A percentile compares a stretch with the other conserved stretches of the same genome.
These are phyloP conservation scores for Pharus latifolius DNA, from an alignment of 176 grass and related monocot genomes.

Conservation along the genomic window DNA sequence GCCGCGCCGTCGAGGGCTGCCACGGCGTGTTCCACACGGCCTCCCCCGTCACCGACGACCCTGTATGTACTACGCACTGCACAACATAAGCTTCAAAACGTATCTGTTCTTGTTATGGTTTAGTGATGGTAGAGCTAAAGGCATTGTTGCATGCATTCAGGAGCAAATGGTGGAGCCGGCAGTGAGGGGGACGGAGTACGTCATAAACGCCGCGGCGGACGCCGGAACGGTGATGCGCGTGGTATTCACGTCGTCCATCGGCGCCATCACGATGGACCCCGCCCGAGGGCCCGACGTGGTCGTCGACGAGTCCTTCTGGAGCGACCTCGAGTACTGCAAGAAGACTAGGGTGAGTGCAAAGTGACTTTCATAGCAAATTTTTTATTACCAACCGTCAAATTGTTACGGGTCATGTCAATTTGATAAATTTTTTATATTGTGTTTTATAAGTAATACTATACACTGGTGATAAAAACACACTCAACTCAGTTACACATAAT, in stretches of 20 bases:
- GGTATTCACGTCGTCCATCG: slow-evolving; percentile 96
- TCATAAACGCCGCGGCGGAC: slow-evolving; percentile 68
- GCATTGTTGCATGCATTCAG: slow-evolving; percentile 32
- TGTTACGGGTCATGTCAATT: too few relatives aligned
- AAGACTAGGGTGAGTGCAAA: slow-evolving; percentile 50
- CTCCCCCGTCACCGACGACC: slow-evolving; percentile 88
- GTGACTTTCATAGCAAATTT: background rate
- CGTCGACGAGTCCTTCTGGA: slow-evolving; percentile 90
- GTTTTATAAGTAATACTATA: too few relatives aligned
- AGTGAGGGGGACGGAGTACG: slow-evolving; percentile 65
- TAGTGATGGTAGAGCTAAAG: background rate
- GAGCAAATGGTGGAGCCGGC: slow-evolving; percentile 99
- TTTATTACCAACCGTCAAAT: too few relatives aligned
- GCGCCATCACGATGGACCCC: slow-evolving; percentile 86
- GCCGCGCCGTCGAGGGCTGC: slow-evolving; percentile 65
- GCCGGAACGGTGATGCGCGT: slow-evolving; percentile 71
- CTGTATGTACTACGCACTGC: slow-evolving; percentile 23
- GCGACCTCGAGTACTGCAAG: slow-evolving; percentile 95
- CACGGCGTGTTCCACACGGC: slow-evolving; percentile 95
- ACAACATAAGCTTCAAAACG: too few relatives aligned
- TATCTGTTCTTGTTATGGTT: background rate
- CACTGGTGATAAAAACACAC: too few relatives aligned
- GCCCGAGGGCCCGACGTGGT: slow-evolving; percentile 62
- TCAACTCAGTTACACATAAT: too few relatives aligned
- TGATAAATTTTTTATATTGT: too few relatives aligned